Conservation (phyloP, 2,329 filamentous ascomycete genomes). For the Zymoseptoria passerinii region DNA sequence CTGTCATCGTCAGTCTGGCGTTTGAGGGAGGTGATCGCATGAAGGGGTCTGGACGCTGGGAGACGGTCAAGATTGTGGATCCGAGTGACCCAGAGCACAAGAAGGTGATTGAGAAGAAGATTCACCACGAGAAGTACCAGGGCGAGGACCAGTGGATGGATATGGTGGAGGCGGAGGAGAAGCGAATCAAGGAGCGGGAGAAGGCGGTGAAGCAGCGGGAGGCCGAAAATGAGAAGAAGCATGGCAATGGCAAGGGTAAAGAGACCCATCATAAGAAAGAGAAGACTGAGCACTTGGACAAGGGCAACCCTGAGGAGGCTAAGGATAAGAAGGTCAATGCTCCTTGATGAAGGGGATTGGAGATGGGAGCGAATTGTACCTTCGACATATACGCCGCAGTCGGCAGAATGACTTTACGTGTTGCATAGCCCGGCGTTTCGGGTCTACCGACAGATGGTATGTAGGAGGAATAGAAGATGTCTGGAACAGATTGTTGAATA, state of each 20-base stretch:
- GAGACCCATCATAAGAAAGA: neutral
- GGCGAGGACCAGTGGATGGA: constrained; percentile 93
- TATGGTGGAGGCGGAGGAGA: constrained; percentile 76
- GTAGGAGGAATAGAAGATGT: neutral
- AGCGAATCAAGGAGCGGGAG: constrained; percentile 46
- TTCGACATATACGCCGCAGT: neutral
- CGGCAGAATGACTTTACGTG: neutral
- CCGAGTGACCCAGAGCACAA: constrained; percentile 76
- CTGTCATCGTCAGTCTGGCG: constrained; percentile 71
- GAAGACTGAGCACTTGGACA: constrained; percentile 11
- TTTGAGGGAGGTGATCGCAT: constrained; percentile 76
- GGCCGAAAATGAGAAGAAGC: constrained; percentile 11
- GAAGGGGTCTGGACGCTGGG: constrained; percentile 68
- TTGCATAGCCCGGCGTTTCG: neutral
- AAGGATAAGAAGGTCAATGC: constrained; percentile 18
- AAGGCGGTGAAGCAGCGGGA: constrained; percentile 27
- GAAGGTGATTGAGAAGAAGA: constrained; percentile 74
- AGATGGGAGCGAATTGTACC: neutral
- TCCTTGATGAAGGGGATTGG: constrained; percentile 4
- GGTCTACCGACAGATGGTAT: neutral
- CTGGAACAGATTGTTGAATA: neutral
- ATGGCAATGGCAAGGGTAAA: constrained; percentile 6
- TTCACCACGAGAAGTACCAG: constrained; percentile 78
- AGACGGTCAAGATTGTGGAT: constrained; percentile 74
- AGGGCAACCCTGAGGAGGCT: constrained; percentile 17